Conservation (phyloP, 148 eudicot genomes). For the Camellia sinensis region DNA sequence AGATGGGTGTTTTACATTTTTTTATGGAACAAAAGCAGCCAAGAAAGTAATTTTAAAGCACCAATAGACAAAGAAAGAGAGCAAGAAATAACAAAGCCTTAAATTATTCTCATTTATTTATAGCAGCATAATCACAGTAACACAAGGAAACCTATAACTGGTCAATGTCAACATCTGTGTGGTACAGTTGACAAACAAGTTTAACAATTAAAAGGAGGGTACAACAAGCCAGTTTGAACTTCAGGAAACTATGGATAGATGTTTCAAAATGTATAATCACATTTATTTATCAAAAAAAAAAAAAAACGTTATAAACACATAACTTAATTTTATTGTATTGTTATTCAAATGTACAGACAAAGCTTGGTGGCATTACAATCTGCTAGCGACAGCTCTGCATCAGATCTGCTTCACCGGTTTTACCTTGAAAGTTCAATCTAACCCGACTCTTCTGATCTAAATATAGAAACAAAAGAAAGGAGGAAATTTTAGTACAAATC, state of each 20-base stretch:
- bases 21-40: no score
- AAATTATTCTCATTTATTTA: no score
- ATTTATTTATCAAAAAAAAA: no score
- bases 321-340: no score
- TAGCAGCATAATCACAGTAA: no score
- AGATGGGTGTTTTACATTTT: no score
- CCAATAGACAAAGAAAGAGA: not conserved
- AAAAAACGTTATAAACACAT: no score
- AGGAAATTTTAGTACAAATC: not conserved
- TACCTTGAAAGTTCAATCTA: no score
- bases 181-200: not conserved
- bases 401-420: conserved; percentile 2
- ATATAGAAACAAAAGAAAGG: not conserved
- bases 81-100: no score
- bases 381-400: conserved; percentile 11
- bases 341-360: no score
- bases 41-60: no score
- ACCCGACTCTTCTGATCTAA: not conserved
- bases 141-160: not conserved
- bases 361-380: not conserved
- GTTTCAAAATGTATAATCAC: conserved; percentile 23
- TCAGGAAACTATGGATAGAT: not conserved
- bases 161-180: not conserved
- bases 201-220: not conserved
- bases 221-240: not conserved